A percentile compares a stretch with the other conserved stretches of the same genome.
phyloP scores from a whole-genome alignment of 225 moss, liverwort and hornwort species.

The Marchantia polymorpha region DNA sequence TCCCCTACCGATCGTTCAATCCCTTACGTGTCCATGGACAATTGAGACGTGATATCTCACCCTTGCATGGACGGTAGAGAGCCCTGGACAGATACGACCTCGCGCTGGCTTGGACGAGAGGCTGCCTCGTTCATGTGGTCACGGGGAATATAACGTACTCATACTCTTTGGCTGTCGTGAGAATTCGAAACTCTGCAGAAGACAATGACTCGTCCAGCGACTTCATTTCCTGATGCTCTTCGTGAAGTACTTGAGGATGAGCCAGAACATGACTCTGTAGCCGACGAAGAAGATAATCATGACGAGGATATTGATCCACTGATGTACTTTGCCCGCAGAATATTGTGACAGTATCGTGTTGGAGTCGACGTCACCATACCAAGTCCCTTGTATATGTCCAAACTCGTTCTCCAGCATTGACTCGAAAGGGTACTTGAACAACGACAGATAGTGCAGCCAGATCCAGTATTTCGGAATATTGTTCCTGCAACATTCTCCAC shows the following conservation, averaged over 20 bases:
- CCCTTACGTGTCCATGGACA: too few species aligned
- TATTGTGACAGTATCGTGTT: conserved; percentile 32
- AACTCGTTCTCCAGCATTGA: conserved; percentile 64
- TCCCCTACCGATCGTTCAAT: too few species aligned
- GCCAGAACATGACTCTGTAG: conserved; percentile 62
- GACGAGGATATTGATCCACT: conserved; percentile 35
- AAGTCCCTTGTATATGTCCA: conserved; percentile 47
- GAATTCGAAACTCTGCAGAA: too few species aligned
- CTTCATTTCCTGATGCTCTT: conserved; percentile 29
- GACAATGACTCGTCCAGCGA: too few species aligned
- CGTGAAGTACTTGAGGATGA: conserved; percentile 42
- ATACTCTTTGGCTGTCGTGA: too few species aligned
- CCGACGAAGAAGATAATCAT: conserved; percentile 44
- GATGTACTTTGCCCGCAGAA: conserved; percentile 41
- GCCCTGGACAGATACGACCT: too few species aligned
- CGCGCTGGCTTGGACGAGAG: too few species aligned
- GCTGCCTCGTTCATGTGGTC: too few species aligned
- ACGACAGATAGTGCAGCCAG: conserved; percentile 84
- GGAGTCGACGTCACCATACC: conserved; percentile 42
- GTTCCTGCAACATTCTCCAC: conserved; percentile 38
- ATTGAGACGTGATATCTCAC: too few species aligned
- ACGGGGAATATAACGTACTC: too few species aligned
- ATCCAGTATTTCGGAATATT: conserved; percentile 83
- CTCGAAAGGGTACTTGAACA: conserved; percentile 88
- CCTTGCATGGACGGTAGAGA: too few species aligned